Evolutionary conservation across 169 alveolate species (phyloP), one percentile per base, ranked within the genome.

Genomic region (Plasmodium coatneyi): DNA sequence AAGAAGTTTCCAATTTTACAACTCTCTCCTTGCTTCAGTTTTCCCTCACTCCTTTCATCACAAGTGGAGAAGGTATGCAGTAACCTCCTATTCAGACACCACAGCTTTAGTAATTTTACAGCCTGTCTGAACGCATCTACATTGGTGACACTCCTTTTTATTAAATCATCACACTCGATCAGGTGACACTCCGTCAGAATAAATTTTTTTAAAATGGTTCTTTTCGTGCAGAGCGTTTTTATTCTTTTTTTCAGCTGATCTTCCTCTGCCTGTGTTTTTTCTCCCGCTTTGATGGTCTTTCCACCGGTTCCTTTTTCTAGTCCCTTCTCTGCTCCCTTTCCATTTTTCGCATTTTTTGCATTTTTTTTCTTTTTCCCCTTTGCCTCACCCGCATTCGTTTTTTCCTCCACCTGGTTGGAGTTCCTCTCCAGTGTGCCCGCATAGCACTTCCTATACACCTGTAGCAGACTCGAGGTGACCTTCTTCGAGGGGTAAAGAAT

Each of bases 31-130:
- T 82, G 32, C 10, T 84, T 84, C 2, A 39, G 71, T 84, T 22
- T 71, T 5, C 12, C 12, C 1, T 52, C 28, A 19, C 7, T 71
- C 22, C 25, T 30, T 9, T 83, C 72, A 32, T 83, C 80, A 39
- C 79, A 25, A 16, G 74, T 43, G 39, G 84, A 76, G 49, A 72
- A 49, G 3, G 82, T 70, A 36, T 30, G 39, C 5, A 84, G 72
- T 25, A 84, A 7, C 3, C 79, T 84, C 39, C 78, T 84, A 25
- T 84, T 84, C 10, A 16, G n/a, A 41, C 92, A 84, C 92, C 92
- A 84, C 3, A 72, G 19, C 41, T 84, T 84, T 7, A 84, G 66
- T 0, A 84, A 52, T 32, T 84, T 84, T 3, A 84, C 84, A 10
- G 92, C 83, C 12, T 84, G 41, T 12, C 36, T 84, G 39, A 19